A percentile compares a stretch with the other conserved stretches of the same genome.
Evolutionary conservation across 176 grass and related monocot species (phyloP).

Genomic region (Aegilops sharonensis): DNA sequence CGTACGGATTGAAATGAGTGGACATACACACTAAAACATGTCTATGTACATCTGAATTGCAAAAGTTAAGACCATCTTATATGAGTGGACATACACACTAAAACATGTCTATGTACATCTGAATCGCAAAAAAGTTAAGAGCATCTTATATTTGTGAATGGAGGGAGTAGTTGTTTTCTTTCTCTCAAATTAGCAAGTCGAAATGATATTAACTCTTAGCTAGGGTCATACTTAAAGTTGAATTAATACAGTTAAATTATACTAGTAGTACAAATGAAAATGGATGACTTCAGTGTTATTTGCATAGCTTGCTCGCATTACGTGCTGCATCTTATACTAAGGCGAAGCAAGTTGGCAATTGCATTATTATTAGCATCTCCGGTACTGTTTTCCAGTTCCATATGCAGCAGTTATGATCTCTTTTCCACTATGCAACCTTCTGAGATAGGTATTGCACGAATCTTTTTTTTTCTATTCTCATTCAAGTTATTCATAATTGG

Average conservation of each 20-base stretch:
- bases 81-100: no score
- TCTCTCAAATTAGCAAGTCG: background rate
- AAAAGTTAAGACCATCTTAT: no score
- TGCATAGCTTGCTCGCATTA: background rate
- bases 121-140: no score
- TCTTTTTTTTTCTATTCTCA: background rate
- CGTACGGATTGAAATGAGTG: no score
- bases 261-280: background rate
- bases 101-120: no score
- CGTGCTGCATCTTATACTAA: background rate
- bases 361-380: background rate
- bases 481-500: conserved; percentile 11
- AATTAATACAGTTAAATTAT: background rate
- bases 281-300: background rate
- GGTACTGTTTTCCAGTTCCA: background rate
- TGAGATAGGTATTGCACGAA: background rate
- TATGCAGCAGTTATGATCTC: background rate
- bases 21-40: no score
- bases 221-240: background rate
- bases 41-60: no score
- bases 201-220: background rate
- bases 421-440: background rate
- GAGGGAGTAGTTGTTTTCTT: no score
- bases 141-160: no score
- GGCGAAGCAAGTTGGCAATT: background rate